phyloP scores from a whole-genome alignment of 306 rosid species.

The Corylus avellana region DNA sequence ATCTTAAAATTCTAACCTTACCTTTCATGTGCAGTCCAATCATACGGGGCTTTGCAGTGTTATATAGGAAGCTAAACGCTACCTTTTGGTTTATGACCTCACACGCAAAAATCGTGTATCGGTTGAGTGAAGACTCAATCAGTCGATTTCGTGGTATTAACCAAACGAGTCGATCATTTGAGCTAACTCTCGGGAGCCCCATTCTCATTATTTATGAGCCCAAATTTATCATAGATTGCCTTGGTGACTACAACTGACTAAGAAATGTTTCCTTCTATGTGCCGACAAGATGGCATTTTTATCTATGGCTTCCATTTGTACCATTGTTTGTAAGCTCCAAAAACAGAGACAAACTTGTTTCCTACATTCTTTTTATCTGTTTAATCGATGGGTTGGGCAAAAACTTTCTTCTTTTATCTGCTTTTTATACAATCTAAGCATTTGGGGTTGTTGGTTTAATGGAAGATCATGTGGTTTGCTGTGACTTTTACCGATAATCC shows the following conservation, averaged over 20 bases:
- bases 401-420: neutral
- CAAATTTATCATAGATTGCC: neutral
- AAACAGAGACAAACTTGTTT: neutral
- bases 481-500: constrained; percentile 42
- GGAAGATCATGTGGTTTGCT: constrained; percentile 7
- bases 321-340: constrained; percentile 67
- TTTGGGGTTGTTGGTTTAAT: neutral
- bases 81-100: too few relatives aligned
- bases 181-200: neutral
- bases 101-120: too few relatives aligned
- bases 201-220: neutral
- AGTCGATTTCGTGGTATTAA: too few relatives aligned
- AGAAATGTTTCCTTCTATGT: constrained; percentile 4
- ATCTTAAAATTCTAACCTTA: constrained; percentile 4
- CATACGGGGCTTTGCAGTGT: constrained; percentile 73
- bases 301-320: constrained; percentile 78
- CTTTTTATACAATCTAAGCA: neutral
- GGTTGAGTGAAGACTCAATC: too few relatives aligned
- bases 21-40: constrained; percentile 59
- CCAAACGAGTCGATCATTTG: too few relatives aligned
- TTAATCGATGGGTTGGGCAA: too few relatives aligned
- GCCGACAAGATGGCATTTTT: constrained; percentile 67
- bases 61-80: constrained; percentile 54
- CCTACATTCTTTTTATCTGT: neutral
- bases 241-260: constrained; percentile 4